These are phyloP conservation scores for Naganishia sp. DNA, from an alignment of 1,284 basidiomycete species.

Conservation along the genomic window DNA sequence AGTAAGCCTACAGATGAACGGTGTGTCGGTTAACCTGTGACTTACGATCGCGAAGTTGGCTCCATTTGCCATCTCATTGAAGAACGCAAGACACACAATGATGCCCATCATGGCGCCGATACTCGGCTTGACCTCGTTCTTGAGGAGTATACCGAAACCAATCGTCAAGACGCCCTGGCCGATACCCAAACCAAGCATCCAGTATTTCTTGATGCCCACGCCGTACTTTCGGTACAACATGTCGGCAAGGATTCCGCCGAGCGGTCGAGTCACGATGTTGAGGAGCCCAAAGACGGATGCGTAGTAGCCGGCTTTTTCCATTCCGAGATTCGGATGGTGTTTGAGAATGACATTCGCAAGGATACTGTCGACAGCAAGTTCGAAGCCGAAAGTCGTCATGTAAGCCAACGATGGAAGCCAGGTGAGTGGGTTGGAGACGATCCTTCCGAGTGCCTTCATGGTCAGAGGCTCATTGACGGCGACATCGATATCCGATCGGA, in stretches of 20 bases:
- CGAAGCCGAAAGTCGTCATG: conserved; percentile 58
- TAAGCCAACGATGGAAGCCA: conserved; percentile 65
- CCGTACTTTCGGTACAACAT: conserved; percentile 58
- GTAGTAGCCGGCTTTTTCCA: conserved; percentile 62
- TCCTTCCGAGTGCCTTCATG: conserved; percentile 45
- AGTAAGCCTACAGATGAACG: neutral
- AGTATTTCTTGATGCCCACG: conserved; percentile 60
- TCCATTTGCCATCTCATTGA: conserved; percentile 60
- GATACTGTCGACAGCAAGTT: conserved; percentile 63
- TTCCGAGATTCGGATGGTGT: conserved; percentile 55
- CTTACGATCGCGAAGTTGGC: conserved; percentile 60
- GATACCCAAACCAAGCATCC: conserved; percentile 57
- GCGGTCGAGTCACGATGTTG: conserved; percentile 61
- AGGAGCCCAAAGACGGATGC: conserved; percentile 37
- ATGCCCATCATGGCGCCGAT: conserved; percentile 46
- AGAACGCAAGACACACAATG: conserved; percentile 52
- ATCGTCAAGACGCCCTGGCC: conserved; percentile 59
- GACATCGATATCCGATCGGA: conserved; percentile 53
- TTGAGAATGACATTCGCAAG: conserved; percentile 59
- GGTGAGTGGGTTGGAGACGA: conserved; percentile 59
- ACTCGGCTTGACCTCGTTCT: conserved; percentile 41
- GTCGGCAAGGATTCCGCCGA: conserved; percentile 62
- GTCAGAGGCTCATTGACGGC: conserved; percentile 62
- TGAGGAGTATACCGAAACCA: conserved; percentile 58
- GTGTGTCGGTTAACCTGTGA: neutral